Base-by-base conservation (phyloP, 768 basidiomycete genomes). In the Trichaptum fuscoviolaceum region DNA sequence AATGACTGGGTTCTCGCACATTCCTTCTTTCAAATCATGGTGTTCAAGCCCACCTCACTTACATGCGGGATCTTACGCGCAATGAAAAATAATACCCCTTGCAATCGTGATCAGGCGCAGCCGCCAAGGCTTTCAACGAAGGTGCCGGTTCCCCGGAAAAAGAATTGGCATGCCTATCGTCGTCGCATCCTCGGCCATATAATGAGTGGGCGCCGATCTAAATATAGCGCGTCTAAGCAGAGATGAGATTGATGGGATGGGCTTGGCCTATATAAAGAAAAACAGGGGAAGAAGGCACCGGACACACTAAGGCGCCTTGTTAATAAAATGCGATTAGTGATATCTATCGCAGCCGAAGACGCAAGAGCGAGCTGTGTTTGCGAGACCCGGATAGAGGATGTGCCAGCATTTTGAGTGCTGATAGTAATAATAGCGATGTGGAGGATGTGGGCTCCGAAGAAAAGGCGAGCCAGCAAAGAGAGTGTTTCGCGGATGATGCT, bases 251-350 rank as follows among this genome's bases (percentile, higher is more conserved):
- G 42, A 52, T 52, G 42, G 42, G 42, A 52, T 52, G 20, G 42
- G 42, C 42, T 52, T 52, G 42, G 42, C 42, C 42, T 52, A 52
- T 52, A 52, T 52, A 52, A 52, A 52, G 42, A 52, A 52, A 52
- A 52, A 52, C 42, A 52, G 42, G 42, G 42, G 42, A 20, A 52
- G 15, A 12, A 52, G 42, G 42, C 42, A 52, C 42, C 42, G 42
- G 42, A 52, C 20, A 52, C 42, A 52, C 42, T 52, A 52, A 12
- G 15, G 42, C 42, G 42, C 42, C 42, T 52, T 4, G 30, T 30
- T 8, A 30, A 30, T 30, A 15, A 52, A 52, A 5, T 52, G 42
- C 3, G 42, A 12, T 52, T 12, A 52, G 42, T 52, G 20, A 52
- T 52, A 52, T 2, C 30, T 52, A 20, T 12, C 42, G 42, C 6